phyloP scores from a whole-genome alignment of 2,329 filamentous ascomycete species.

The Hypoxylon sp. region DNA sequence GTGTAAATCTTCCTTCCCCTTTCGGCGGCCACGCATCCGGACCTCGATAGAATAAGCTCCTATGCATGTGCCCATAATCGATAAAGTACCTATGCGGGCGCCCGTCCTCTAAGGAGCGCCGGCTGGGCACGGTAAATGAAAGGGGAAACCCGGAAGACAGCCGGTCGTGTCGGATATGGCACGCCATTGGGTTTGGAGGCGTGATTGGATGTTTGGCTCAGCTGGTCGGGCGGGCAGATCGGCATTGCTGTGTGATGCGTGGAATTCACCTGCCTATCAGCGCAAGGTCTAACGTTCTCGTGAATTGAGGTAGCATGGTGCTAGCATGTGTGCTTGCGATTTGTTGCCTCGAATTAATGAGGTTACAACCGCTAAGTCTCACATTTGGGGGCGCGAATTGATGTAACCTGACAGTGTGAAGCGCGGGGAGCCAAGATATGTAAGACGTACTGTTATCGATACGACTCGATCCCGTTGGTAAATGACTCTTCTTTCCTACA shows the following conservation, averaged over 20 bases:
- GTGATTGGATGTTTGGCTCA: constrained; percentile 43
- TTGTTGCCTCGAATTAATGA: constrained; percentile 11
- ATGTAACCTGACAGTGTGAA: not conserved
- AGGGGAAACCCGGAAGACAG: constrained; percentile 31
- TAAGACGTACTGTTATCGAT: not conserved
- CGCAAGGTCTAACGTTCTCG: constrained; percentile 39
- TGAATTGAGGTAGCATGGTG: not conserved
- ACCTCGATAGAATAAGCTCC: constrained; percentile 7
- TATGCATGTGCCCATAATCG: not conserved
- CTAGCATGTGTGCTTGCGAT: not conserved
- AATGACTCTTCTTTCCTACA: not conserved
- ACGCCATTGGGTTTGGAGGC: constrained; percentile 18
- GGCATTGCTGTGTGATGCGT: constrained; percentile 12
- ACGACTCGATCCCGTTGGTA: not conserved
- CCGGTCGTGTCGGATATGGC: constrained; percentile 15
- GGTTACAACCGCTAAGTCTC: constrained; percentile 22
- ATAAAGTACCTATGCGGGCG: not conserved
- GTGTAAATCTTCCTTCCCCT: constrained; percentile 34
- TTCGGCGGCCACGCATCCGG: constrained; percentile 20
- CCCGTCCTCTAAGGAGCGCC: not conserved
- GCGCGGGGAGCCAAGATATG: constrained; percentile 7
- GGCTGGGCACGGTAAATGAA: constrained; percentile 28
- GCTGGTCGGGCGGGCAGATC: constrained; percentile 39
- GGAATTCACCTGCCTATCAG: constrained; percentile 41
- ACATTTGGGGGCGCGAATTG: not conserved